Base-by-base conservation (phyloP, 768 basidiomycete species). In the Agrocybe chaxingu region DNA sequence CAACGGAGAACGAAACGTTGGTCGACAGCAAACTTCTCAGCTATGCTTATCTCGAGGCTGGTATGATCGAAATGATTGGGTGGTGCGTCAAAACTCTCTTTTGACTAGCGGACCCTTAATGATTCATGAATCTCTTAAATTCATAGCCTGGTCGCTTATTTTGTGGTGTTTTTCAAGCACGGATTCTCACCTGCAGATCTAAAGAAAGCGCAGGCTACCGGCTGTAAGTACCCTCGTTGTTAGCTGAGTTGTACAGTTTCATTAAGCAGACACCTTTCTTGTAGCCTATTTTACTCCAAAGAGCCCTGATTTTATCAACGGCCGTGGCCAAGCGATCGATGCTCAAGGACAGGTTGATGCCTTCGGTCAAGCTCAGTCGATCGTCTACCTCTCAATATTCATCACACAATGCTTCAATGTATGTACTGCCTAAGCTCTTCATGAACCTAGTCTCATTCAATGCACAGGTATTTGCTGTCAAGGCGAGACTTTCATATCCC, bases 371-470 rank as follows among this genome's bases (percentile, higher is more conserved):
- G 82, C 82, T 0, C 83, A 85, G 61, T 80, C 80, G 0, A 85
- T 87, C 24, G 77, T 81, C 35, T 85, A 84, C 59, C 70, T 85
- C n/a, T 80, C 80, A 3, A 72, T 87, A 32, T 85, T 85, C 70
- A 82, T 85, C 55, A 75, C 71, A 11, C 84, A 85, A 60, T 85
- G 82, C 62, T 85, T 84, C 71, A 85, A 85, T 57, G 83, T 82
- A 56, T 18, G 72, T 42, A 8, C 24, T 24, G 37, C 29, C 36
- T 38, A 36, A 5, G 4, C 33, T 18, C n/a, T 13, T 12, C 16
- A 36, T 8, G 31, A 19, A 34, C 36, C 31, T 44, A 16, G 18
- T 36, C 1, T 32, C 33, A 39, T 38, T 36, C 19, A 50, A 29
- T 24, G 11, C 37, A 1, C 50, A 81, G 80, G 77, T 85, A 30